These are phyloP conservation scores for Macrophomina tecta DNA, from an alignment of 2,329 filamentous ascomycete species.

Conservation along the genomic window DNA sequence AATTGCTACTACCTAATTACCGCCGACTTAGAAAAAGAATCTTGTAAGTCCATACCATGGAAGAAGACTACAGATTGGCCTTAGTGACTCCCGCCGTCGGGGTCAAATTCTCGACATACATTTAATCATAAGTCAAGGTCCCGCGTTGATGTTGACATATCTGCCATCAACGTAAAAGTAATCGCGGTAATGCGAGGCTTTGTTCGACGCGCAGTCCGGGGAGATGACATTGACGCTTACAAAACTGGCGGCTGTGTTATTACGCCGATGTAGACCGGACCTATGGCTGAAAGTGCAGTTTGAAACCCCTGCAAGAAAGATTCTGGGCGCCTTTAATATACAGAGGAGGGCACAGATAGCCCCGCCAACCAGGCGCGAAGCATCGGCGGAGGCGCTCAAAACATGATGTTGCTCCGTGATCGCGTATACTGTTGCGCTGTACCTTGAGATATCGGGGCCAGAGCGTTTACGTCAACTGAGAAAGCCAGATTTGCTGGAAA, in stretches of 20 bases:
- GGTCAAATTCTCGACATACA: slow-evolving; percentile 60
- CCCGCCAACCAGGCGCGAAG: not conserved
- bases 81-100: slow-evolving; percentile 38
- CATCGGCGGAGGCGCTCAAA: not conserved
- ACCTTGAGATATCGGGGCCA: no score
- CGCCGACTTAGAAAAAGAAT: not conserved
- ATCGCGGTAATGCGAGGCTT: not conserved
- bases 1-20: not conserved
- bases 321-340: not conserved
- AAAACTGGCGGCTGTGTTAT: not conserved
- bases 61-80: slow-evolving; percentile 34
- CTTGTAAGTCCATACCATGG: slow-evolving; percentile 29
- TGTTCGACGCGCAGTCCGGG: not conserved
- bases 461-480: no score
- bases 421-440: not conserved
- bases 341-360: not conserved
- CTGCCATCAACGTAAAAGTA: not conserved
- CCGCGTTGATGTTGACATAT: not conserved
- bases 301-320: no score
- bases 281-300: not conserved
- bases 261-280: not conserved
- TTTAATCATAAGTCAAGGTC: slow-evolving; percentile 47
- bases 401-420: not conserved
- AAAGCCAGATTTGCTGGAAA: no score
- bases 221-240: not conserved